phyloP scores from a whole-genome alignment of 805 yeast genomes.

The Saccharomycodes ludwigii region DNA sequence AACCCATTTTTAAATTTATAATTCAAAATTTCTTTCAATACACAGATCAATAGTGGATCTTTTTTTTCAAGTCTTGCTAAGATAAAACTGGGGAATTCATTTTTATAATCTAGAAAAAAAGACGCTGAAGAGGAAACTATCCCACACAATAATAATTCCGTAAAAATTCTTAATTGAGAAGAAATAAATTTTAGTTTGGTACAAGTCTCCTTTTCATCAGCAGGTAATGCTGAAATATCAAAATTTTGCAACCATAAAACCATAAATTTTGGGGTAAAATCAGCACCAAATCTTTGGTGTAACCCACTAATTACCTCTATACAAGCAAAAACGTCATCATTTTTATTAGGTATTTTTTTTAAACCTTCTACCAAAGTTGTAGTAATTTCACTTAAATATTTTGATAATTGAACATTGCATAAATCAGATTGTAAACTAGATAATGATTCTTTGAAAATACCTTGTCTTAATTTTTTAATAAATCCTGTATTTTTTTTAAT shows the following conservation, averaged over 20 bases:
- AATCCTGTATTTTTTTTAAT: conserved; percentile 75
- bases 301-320: conserved; percentile 57
- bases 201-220: conserved; percentile 31
- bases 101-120: conserved; percentile 24
- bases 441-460: conserved; percentile 41
- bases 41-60: conserved; percentile 30
- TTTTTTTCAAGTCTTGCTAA: conserved; percentile 21
- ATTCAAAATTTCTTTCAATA: conserved; percentile 33
- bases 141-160: conserved; percentile 49
- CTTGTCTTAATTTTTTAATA: conserved; percentile 52
- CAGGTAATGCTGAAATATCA: conserved; percentile 18
- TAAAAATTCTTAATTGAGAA: conserved; percentile 35
- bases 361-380: conserved; percentile 50
- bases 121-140: conserved; percentile 38
- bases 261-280: conserved; percentile 40
- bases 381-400: conserved; percentile 61
- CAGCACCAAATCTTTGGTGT: conserved; percentile 56
- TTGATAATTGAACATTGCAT: conserved; percentile 48
- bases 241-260: conserved; percentile 31
- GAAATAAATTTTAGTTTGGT: conserved; percentile 31
- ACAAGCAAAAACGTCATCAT: conserved; percentile 49
- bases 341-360: conserved; percentile 31
- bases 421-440: conserved; percentile 47
- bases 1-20: conserved; percentile 27
- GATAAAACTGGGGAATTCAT: conserved; percentile 33